phyloP scores from a whole-genome alignment of 1,139 yeast genomes.

The Blastobotrys ciferrii region DNA sequence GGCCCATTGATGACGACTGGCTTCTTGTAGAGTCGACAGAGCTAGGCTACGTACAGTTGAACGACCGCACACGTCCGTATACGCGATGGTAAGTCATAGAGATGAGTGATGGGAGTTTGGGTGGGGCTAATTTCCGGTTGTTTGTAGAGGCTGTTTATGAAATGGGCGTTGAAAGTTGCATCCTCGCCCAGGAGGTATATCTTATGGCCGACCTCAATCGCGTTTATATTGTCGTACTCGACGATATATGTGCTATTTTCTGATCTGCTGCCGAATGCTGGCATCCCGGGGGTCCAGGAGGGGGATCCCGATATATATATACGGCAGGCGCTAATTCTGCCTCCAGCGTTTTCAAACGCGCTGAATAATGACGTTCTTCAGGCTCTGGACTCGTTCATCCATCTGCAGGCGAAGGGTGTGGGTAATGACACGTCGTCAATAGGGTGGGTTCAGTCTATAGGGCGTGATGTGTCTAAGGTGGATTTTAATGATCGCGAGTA shows the following conservation, averaged over 20 bases:
- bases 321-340: slow-evolving; percentile 39
- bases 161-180: slow-evolving; percentile 35
- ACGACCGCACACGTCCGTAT: too few relatives aligned
- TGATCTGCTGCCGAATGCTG: slow-evolving; percentile 20
- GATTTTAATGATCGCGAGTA: not conserved
- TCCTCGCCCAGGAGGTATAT: slow-evolving; percentile 46
- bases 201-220: slow-evolving; percentile 49
- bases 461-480: not conserved
- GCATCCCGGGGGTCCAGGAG: slow-evolving; percentile 8
- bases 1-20: not conserved
- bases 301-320: slow-evolving; percentile 27
- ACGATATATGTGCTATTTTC: slow-evolving; percentile 39
- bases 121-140: not conserved
- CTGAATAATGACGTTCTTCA: slow-evolving; percentile 22
- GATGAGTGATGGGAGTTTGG: too few relatives aligned
- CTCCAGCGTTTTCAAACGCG: slow-evolving; percentile 25
- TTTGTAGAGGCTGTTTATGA: slow-evolving; percentile 18
- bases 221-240: slow-evolving; percentile 54
- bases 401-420: slow-evolving; percentile 8
- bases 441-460: slow-evolving; percentile 6
- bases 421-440: not conserved
- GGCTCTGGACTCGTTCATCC: slow-evolving; percentile 13
- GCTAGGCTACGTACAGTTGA: too few relatives aligned
- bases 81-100: slow-evolving; percentile 4
- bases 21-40: not conserved